Evolutionary conservation across 2,329 filamentous ascomycete species (phyloP).

Genomic region (Thermoascus crustaceus): DNA sequence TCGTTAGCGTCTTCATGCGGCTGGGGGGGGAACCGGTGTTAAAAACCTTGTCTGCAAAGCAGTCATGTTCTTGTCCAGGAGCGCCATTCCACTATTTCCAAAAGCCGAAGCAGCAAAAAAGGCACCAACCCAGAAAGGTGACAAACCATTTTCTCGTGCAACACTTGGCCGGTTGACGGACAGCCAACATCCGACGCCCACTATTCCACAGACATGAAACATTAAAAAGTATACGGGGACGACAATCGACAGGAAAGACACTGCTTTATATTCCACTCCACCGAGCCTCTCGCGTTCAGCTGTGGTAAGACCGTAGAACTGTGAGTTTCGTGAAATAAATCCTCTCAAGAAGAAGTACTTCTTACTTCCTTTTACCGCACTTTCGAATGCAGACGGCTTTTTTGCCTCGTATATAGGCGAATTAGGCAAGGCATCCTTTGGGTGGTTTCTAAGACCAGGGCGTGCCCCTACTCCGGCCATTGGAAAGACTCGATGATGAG

Average conservation of each 20-base stretch:
- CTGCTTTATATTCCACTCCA: conserved; percentile 36
- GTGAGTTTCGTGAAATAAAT: conserved; percentile 39
- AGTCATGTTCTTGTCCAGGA: conserved; percentile 47
- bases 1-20: conserved; percentile 4
- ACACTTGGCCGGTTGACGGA: conserved; percentile 33
- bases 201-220: conserved; percentile 39
- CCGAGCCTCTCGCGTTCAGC: conserved; percentile 36
- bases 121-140: conserved; percentile 40
- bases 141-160: conserved; percentile 39
- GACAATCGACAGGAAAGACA: conserved; percentile 27
- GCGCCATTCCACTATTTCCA: conserved; percentile 47
- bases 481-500: conserved; percentile 22
- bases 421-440: conserved; percentile 19
- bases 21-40: background rate
- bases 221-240: conserved; percentile 40
- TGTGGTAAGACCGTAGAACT: conserved; percentile 40
- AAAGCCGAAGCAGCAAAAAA: conserved; percentile 50
- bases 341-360: conserved; percentile 25
- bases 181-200: conserved; percentile 42
- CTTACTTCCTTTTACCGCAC: conserved; percentile 19
- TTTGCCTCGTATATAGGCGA: conserved; percentile 12
- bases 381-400: conserved; percentile 14
- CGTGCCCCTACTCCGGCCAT: conserved; percentile 30
- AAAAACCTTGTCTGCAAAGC: conserved; percentile 33
- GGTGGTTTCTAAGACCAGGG: conserved; percentile 27